These are phyloP conservation scores for Calonectria pseudoreteaudii DNA, from an alignment of 2,329 filamentous ascomycete genomes.

Conservation along the genomic window DNA sequence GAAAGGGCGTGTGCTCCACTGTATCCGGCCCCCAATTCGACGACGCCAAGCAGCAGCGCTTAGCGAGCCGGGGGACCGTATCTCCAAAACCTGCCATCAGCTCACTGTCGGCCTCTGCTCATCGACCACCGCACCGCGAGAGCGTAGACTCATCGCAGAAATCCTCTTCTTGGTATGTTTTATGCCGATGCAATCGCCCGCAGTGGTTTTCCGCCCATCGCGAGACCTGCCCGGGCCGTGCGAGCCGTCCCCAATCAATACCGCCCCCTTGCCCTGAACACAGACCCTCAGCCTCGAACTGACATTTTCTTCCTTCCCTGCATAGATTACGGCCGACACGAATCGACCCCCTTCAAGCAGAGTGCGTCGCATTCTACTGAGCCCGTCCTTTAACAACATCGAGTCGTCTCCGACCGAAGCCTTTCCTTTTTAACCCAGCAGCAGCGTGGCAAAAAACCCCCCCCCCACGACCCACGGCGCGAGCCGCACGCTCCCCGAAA, in stretches of 20 bases:
- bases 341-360: constrained; percentile 12
- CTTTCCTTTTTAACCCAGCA: constrained; percentile 19
- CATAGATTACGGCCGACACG: constrained; percentile 19
- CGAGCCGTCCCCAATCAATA: constrained; percentile 16
- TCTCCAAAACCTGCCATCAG: constrained; percentile 46
- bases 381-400: constrained; percentile 2
- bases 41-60: constrained; percentile 50
- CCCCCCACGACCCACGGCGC: constrained; percentile 24
- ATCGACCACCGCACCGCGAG: constrained; percentile 42
- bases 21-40: constrained; percentile 44
- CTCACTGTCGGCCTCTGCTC: constrained; percentile 38
- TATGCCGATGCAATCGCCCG: neutral
- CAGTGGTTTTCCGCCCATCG: constrained; percentile 5
- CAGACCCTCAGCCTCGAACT: constrained; percentile 20
- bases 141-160: constrained; percentile 42
- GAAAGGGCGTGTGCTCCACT: constrained; percentile 47
- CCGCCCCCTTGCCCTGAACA: constrained; percentile 9
- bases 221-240: constrained; percentile 1
- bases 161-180: constrained; percentile 41
- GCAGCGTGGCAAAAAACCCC: constrained; percentile 34
- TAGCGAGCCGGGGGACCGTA: constrained; percentile 45
- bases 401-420: constrained; percentile 10
- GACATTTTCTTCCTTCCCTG: constrained; percentile 23
- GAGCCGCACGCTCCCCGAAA: constrained; percentile 33
- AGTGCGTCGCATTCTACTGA: constrained; percentile 22